Evolutionary conservation across 768 basidiomycete genomes (phyloP), one percentile per base, ranked within the genome.

Genomic region (Agaricus sinodeliciosus): DNA sequence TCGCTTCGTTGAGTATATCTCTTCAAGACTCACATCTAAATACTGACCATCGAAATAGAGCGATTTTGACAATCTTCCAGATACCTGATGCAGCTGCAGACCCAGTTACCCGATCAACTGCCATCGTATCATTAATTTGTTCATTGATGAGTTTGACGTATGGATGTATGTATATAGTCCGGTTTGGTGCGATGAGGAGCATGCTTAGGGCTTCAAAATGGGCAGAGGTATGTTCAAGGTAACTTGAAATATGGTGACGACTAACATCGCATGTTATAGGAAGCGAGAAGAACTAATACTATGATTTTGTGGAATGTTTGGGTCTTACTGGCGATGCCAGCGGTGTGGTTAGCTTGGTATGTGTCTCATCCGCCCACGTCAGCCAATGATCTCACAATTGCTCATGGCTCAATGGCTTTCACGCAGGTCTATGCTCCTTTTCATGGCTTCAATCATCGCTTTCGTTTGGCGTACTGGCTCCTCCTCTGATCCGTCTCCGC

Each of bases 401-500:
- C 27, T 16, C 3, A 31, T 16, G 18, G 3, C 6, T 16, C 8
- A 8, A 31, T 31, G 31, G 31, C 31, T 31, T 31, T 31, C 31
- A 31, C 6, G 11, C 31, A 82, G 80, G 81, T 81, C 87, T 0
- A 82, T 89, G 76, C 69, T 86, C 4, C 71, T 80, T 48, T 87
- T 87, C 64, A 64, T 84, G 55, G 60, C 73, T 3, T 71, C 82
- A 11, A 84, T 89, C 58, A 70, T 86, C 28, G 74, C 81, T 6
- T 89, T 78, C 55, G 80, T 87, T 47, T 89, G 87, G 87, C 78
- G 83, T 42, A 80, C 80, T 0, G 85, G 83, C 13, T 74, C 79
- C 0, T 67, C 68, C 1, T 36, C 63, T 11, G 78, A 85, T 50
- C 60, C 65, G 1, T 43, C 41, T 58, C 56, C 63, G 39, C 69